A percentile compares a stretch with the other conserved stretches of the same genome.
phyloP scores from a whole-genome alignment of 1,284 basidiomycete species.

The Xerocomus nothofagi region DNA sequence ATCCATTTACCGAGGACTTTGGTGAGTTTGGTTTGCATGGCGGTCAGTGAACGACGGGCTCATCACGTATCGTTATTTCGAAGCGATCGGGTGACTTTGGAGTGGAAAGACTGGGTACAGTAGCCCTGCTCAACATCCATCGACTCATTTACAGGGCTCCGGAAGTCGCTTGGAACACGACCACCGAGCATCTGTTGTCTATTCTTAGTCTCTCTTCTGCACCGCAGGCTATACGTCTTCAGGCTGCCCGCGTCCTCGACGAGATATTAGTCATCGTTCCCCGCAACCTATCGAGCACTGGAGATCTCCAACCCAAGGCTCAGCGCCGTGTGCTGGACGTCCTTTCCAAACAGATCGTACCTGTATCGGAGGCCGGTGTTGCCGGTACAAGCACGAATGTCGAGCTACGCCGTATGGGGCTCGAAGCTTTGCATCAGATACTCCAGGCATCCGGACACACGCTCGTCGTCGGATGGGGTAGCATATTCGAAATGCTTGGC shows the following conservation, averaged over 20 bases:
- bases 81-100: slow-evolving; percentile 84
- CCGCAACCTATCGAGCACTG: slow-evolving; percentile 60
- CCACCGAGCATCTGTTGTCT: slow-evolving; percentile 76
- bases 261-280: slow-evolving; percentile 76
- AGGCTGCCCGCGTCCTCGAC: slow-evolving; percentile 85
- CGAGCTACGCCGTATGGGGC: slow-evolving; percentile 83
- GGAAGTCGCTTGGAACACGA: slow-evolving; percentile 82
- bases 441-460: slow-evolving; percentile 91
- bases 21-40: slow-evolving; percentile 43
- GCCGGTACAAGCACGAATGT: slow-evolving; percentile 53
- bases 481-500: slow-evolving; percentile 87
- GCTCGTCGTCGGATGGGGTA: slow-evolving; percentile 88
- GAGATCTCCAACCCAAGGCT: slow-evolving; percentile 65
- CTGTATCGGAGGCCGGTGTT: slow-evolving; percentile 41
- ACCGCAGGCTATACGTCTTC: slow-evolving; percentile 79
- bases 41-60: not conserved
- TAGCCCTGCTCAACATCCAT: slow-evolving; percentile 80
- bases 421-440: slow-evolving; percentile 88
- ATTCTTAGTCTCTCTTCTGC: slow-evolving; percentile 68
- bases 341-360: slow-evolving; percentile 76
- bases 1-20: slow-evolving; percentile 77
- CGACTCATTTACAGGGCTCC: slow-evolving; percentile 80
- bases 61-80: not conserved
- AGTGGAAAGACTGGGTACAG: slow-evolving; percentile 79
- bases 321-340: slow-evolving; percentile 85